Conservation (phyloP, 371 early-diverging fungal genomes). For the Batkoa obscura region DNA sequence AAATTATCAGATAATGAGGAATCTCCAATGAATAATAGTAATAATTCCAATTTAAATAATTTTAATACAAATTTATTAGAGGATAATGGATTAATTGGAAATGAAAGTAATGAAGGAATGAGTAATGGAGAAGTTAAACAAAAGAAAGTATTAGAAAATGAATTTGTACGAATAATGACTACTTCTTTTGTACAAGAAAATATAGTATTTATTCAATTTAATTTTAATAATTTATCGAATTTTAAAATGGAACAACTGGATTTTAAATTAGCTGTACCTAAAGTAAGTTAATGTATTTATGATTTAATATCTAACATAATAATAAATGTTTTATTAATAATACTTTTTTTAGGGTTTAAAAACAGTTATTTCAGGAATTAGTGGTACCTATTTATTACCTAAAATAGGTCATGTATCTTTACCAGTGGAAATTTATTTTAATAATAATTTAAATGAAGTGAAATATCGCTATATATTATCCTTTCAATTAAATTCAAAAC, state of each 20-base stretch:
- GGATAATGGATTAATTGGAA: too few relatives aligned
- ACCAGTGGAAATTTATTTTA: constrained; percentile 4
- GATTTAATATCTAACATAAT: too few relatives aligned
- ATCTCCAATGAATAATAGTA: too few relatives aligned
- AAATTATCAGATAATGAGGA: too few relatives aligned
- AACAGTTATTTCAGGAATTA: constrained; percentile 1
- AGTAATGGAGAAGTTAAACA: too few relatives aligned
- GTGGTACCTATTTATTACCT: not conserved
- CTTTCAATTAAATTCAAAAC: not conserved
- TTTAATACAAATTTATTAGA: too few relatives aligned
- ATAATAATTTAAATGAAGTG: not conserved
- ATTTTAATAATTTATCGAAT: not conserved
- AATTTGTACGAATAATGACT: not conserved
- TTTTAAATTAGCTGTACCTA: constrained; percentile 6
- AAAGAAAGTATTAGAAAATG: too few relatives aligned
- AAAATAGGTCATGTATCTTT: constrained; percentile 4
- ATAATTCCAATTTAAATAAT: too few relatives aligned
- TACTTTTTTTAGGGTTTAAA: not conserved
- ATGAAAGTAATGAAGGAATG: too few relatives aligned
- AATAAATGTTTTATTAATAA: not conserved
- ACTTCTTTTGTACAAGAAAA: not conserved
- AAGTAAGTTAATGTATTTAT: not conserved
- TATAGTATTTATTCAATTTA: constrained; percentile 1
- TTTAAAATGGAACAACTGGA: constrained; percentile 5
- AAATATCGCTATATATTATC: constrained; percentile 4